These are phyloP conservation scores for Hypoxylon sp. DNA, from an alignment of 2,329 filamentous ascomycete species.

Conservation along the genomic window DNA sequence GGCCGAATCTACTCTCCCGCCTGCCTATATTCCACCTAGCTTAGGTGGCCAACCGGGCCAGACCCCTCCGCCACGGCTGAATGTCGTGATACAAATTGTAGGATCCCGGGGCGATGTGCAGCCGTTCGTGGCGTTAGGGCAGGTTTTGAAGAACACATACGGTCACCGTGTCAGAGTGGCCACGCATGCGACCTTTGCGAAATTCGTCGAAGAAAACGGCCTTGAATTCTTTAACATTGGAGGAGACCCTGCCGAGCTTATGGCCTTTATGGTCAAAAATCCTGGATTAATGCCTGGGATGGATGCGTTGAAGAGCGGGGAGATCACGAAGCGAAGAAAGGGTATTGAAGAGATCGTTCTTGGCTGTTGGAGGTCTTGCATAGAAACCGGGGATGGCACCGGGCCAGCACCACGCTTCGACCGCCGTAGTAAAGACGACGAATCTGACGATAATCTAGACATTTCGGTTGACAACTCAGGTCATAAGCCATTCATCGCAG, in stretches of 20 bases:
- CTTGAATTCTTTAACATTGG: conserved; percentile 70
- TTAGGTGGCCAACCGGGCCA: conserved; percentile 72
- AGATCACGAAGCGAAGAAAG: conserved; percentile 74
- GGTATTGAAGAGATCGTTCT: conserved; percentile 76
- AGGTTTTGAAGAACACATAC: conserved; percentile 60
- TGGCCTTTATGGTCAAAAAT: conserved; percentile 79
- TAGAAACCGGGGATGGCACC: conserved; percentile 74
- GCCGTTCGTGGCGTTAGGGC: conserved; percentile 69
- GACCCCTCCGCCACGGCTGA: conserved; percentile 55
- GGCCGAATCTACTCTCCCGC: conserved; percentile 64
- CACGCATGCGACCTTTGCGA: conserved; percentile 66
- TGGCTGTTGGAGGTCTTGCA: conserved; percentile 81
- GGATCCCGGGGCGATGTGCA: conserved; percentile 67
- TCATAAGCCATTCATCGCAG: conserved; percentile 51
- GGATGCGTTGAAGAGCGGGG: conserved; percentile 73
- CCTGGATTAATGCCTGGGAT: conserved; percentile 80
- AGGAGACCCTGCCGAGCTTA: conserved; percentile 65
- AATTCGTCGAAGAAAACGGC: conserved; percentile 65
- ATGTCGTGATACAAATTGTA: conserved; percentile 68
- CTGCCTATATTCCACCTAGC: conserved; percentile 79
- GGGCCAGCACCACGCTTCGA: conserved; percentile 59
- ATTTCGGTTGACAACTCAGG: conserved; percentile 37
- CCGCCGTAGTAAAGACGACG: conserved; percentile 41
- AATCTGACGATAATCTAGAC: conserved; percentile 18
- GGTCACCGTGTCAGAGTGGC: conserved; percentile 69